These are phyloP conservation scores for Geotrichum macrosporum DNA, from an alignment of 1,139 yeast species.

Conservation along the genomic window DNA sequence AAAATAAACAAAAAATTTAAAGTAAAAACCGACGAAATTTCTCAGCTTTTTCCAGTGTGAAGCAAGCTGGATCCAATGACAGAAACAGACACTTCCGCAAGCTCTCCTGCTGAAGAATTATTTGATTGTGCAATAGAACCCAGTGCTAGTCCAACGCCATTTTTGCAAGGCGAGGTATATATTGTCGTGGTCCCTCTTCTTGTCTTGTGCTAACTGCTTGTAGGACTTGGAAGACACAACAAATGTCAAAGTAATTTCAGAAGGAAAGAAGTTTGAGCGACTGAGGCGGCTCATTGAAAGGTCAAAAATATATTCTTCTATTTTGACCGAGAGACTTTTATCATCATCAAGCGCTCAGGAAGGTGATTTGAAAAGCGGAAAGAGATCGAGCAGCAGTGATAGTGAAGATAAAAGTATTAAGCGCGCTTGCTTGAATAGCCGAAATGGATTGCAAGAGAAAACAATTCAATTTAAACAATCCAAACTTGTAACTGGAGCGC, in stretches of 20 bases:
- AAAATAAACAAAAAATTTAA: too few relatives aligned
- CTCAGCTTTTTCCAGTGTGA: background rate
- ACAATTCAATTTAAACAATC: constrained; percentile 51
- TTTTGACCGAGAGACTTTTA: constrained; percentile 44
- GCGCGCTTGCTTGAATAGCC: background rate
- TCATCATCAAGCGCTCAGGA: background rate
- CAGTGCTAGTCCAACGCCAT: constrained; percentile 1
- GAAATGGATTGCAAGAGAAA: background rate
- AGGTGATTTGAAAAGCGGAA: background rate
- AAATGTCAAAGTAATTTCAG: constrained; percentile 21
- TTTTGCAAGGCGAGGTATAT: background rate
- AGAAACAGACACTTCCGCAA: background rate
- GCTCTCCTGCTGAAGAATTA: constrained; percentile 5
- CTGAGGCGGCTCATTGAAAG: constrained; percentile 70
- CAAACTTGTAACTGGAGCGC: constrained; percentile 57
- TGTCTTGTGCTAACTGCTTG: background rate
- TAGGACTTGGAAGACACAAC: background rate
- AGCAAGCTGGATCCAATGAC: background rate
- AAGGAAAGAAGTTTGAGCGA: constrained; percentile 51
- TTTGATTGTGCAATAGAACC: constrained; percentile 1
- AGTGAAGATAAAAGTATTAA: background rate
- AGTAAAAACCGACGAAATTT: background rate
- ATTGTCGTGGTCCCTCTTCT: background rate
- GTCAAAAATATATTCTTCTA: constrained; percentile 77
- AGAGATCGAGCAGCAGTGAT: background rate